Percentiles rank a stretch among this genome's conserved stretches.
Evolutionary conservation across 2,329 filamentous ascomycete species (phyloP).

Genomic region (Aspergillus fructus): DNA sequence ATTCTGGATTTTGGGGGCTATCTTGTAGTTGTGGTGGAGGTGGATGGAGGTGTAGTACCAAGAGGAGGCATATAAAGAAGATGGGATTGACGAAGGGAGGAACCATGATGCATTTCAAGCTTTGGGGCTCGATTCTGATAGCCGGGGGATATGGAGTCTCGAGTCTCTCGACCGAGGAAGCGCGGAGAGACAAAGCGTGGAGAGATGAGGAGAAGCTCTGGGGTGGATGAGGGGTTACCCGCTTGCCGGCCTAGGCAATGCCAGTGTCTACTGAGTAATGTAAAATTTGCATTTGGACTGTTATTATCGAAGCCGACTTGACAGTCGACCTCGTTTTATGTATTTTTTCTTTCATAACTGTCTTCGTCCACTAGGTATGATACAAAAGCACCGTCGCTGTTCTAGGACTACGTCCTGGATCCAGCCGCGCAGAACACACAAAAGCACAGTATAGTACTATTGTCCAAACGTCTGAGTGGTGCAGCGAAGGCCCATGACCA

Average conservation of each 20-base stretch:
- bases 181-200: background rate
- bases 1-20: background rate
- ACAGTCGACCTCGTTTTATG: slow-evolving; percentile 8
- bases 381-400: slow-evolving; percentile 8
- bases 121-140: background rate
- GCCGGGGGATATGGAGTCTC: background rate
- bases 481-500: slow-evolving; percentile 15
- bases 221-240: background rate
- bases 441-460: slow-evolving; percentile 12
- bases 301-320: background rate
- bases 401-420: background rate
- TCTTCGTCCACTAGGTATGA: slow-evolving; percentile 8
- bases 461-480: slow-evolving; percentile 18
- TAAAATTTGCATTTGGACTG: background rate
- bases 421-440: slow-evolving; percentile 3
- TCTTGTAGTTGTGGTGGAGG: background rate
- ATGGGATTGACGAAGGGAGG: background rate
- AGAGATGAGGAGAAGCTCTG: background rate
- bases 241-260: background rate
- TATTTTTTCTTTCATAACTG: slow-evolving; percentile 5
- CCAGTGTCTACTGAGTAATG: background rate
- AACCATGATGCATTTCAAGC: background rate
- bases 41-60: background rate
- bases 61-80: background rate
- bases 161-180: background rate